Evolutionary conservation across 75 land plant genomes (phyloP).

Genomic region (Selaginella moellendorffii): DNA sequence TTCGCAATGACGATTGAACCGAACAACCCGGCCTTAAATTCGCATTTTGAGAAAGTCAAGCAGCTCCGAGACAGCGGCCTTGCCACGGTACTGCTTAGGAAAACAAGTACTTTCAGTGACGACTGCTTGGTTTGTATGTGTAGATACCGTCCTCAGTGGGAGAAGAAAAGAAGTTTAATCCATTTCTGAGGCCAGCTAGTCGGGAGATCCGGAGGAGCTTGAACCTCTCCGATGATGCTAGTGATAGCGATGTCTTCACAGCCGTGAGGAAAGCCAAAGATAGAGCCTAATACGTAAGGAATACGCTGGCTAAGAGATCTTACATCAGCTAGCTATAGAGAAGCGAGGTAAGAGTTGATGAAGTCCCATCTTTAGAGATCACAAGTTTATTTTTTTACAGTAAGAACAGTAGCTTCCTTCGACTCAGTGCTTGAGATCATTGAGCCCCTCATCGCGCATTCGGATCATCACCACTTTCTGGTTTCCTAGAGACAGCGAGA

Average conservation of each 20-base stretch:
- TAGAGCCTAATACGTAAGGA: background rate
- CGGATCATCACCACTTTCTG: too few species aligned
- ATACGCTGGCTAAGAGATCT: too few species aligned
- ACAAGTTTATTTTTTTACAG: too few species aligned
- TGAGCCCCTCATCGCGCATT: too few species aligned
- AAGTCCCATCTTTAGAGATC: too few species aligned
- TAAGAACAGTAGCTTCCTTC: too few species aligned
- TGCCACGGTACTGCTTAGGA: constrained; percentile 51
- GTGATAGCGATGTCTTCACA: constrained; percentile 58
- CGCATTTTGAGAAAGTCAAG: constrained; percentile 45
- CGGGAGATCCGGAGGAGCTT: constrained; percentile 45
- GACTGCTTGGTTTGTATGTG: background rate
- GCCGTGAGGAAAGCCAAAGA: background rate
- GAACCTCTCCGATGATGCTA: constrained; percentile 43
- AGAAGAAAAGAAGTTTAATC: constrained; percentile 72
- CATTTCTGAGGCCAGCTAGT: constrained; percentile 76
- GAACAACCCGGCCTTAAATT: constrained; percentile 42
- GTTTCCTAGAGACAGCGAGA: too few species aligned
- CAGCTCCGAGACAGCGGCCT: constrained; percentile 53
- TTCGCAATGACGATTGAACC: constrained; percentile 93
- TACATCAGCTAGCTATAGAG: too few species aligned
- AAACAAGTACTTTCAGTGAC: background rate
- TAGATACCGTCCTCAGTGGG: constrained; percentile 77
- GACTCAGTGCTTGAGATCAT: too few species aligned
- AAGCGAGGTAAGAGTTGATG: too few species aligned